A percentile compares a stretch with the other conserved stretches of the same genome.
phyloP scores from a whole-genome alignment of 169 alveolate species.

The Cystoisospora suis region DNA sequence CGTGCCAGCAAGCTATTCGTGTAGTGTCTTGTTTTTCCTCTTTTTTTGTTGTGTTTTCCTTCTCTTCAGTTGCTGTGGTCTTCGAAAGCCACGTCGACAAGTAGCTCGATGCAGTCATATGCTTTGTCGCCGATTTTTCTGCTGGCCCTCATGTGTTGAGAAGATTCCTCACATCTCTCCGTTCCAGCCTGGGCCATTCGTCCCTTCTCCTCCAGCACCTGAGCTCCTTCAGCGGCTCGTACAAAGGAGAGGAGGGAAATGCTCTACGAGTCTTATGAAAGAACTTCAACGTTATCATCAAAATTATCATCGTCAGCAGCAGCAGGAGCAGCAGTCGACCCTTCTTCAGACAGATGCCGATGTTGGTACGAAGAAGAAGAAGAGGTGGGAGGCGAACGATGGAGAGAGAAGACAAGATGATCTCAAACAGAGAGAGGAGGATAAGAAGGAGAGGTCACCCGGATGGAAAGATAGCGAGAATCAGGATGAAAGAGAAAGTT shows the following conservation, averaged over 20 bases:
- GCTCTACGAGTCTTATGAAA: neutral
- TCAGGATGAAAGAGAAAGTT: too few relatives aligned
- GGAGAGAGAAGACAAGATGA: too few relatives aligned
- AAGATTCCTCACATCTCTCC: constrained; percentile 7
- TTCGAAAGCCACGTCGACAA: constrained; percentile 17
- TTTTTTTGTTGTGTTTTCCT: neutral
- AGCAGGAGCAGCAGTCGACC: neutral
- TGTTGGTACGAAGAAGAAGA: neutral
- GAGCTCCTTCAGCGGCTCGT: neutral
- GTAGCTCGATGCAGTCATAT: constrained; percentile 32
- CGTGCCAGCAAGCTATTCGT: too few relatives aligned
- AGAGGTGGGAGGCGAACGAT: neutral
- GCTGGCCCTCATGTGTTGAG: constrained; percentile 60
- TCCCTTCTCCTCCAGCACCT: neutral
- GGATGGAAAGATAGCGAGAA: neutral
- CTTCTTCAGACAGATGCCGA: too few relatives aligned
- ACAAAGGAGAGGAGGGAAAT: neutral
- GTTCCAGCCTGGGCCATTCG: neutral
- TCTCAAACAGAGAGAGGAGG: too few relatives aligned
- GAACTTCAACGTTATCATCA: neutral
- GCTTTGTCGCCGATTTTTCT: constrained; percentile 44
- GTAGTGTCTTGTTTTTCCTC: neutral
- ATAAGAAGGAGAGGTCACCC: neutral
- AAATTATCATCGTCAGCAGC: neutral
- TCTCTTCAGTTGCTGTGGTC: neutral